Base-by-base conservation (phyloP, 1,284 basidiomycete genomes). In the Fistulinella cinereoalba region DNA sequence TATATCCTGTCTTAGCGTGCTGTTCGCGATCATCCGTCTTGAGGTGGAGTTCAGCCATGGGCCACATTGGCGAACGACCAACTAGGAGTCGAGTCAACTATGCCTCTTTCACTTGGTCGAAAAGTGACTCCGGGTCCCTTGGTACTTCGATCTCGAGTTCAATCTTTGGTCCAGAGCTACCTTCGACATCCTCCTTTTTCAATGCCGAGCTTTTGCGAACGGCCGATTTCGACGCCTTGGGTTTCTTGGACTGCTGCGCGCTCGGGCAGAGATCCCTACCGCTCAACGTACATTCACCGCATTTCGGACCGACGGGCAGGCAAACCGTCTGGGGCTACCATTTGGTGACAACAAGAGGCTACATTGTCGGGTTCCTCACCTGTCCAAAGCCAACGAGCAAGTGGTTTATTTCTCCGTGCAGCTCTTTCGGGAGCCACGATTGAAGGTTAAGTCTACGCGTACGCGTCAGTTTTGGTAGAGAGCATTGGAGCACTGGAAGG, bases 311-410 rank as follows among this genome's bases (percentile, higher is more conserved):
- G 8, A 92, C 77, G 2, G 95, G 92, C 1, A 86, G 71, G 55
- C 95, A 98, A 3, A 97, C 76, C 1, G 77, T 80, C 83, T 90
- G 57, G 27, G 50, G 23, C 33, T 13, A 12, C 8, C 8, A 10
- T 25, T 13, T 7, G 12, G 9, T 15, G n/a, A 19, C 11, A 23
- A 21, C 18, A 15, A 36, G 9, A 33, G 5, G 6, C 19, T 10
- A 33, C 5, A 9, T 18, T 6, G n/a, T 10, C 6, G 19, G 6
- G n/a, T 1, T 7, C n/a, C 66, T 44, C 53, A 88, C 88, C 75
- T 98, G 96, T 12, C 94, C 94, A 55, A 97, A 96, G 0, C 94
- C 93, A 7, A 97, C 94, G 4, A 97, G 75, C 67, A 93, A 68
- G 43, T 87, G 85, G 63, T 96, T 97, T 57, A 97, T 92, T 6